phyloP scores from a whole-genome alignment of 768 basidiomycete genomes.

The Filobasidium wieringae region DNA sequence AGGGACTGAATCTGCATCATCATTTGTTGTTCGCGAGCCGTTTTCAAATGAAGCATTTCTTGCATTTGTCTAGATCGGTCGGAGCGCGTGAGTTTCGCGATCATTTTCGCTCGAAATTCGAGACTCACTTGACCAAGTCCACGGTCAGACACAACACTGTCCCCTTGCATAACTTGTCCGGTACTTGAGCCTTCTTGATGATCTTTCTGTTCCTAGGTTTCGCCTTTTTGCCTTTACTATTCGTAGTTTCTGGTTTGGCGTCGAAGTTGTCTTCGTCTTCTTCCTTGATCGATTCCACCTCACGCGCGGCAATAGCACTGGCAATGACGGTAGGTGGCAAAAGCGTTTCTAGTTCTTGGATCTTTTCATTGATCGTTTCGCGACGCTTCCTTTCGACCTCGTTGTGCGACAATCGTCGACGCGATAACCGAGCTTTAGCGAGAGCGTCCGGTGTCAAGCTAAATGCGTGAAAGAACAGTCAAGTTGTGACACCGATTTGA shows the following conservation, averaged over 20 bases:
- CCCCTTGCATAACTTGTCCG: conserved; percentile 12
- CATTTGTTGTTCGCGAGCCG: background rate
- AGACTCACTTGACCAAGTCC: conserved; percentile 10
- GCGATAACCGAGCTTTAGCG: conserved; percentile 13
- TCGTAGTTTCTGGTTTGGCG: background rate
- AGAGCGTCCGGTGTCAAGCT: background rate
- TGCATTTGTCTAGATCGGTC: conserved; percentile 3
- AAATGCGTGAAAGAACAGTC: background rate
- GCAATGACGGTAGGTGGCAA: conserved; percentile 46
- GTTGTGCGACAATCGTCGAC: conserved; percentile 77
- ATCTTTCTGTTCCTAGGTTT: conserved; percentile 2
- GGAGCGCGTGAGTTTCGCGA: background rate
- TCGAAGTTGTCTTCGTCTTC: conserved; percentile 4
- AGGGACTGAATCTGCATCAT: background rate
- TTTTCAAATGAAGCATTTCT: background rate
- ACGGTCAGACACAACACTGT: conserved; percentile 10
- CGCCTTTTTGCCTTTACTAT: background rate
- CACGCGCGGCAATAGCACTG: conserved; percentile 1
- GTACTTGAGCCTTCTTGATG: conserved; percentile 2
- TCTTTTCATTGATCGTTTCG: conserved; percentile 94
- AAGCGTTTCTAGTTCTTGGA: conserved; percentile 73
- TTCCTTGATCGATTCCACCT: background rate
- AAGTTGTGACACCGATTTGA: background rate
- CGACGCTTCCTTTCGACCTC: conserved; percentile 76
- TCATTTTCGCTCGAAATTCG: background rate